A percentile compares a stretch with the other conserved stretches of the same genome.
Evolutionary conservation across 2,329 filamentous ascomycete genomes (phyloP).

Genomic region (Botrytis byssoidea): DNA sequence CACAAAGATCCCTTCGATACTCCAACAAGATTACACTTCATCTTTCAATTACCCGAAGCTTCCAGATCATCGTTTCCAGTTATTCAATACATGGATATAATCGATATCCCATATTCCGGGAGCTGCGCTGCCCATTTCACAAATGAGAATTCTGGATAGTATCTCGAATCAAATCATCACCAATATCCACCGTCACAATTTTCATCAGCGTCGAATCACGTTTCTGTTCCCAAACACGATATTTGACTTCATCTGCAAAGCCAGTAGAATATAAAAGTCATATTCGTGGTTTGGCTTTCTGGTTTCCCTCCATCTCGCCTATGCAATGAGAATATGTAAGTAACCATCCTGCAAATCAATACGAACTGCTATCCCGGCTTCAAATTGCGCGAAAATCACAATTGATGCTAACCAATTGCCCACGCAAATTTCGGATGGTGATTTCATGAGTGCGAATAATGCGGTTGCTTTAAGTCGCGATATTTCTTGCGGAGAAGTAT

Average conservation of each 20-base stretch:
- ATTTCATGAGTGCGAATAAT: neutral
- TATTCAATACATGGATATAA: constrained; percentile 42
- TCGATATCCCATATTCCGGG: neutral
- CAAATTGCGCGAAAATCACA: neutral
- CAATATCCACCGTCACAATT: neutral
- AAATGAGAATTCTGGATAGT: neutral
- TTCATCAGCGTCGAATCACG: neutral
- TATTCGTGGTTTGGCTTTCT: neutral
- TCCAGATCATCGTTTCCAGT: constrained; percentile 48
- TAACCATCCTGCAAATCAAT: neutral
- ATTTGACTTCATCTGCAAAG: constrained; percentile 3
- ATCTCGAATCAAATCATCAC: neutral
- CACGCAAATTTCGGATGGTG: neutral
- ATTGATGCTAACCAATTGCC: neutral
- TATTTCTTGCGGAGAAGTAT: neutral
- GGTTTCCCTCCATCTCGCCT: neutral
- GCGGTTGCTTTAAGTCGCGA: neutral
- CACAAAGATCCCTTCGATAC: constrained; percentile 43
- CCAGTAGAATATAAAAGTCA: neutral
- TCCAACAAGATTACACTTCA: constrained; percentile 47
- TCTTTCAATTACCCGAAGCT: constrained; percentile 39
- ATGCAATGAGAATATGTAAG: neutral
- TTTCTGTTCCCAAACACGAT: neutral
- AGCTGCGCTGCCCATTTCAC: neutral
- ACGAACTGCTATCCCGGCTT: neutral